Evolutionary conservation across 305 asterid species (phyloP).

Genomic region (Salvia sclarea): DNA sequence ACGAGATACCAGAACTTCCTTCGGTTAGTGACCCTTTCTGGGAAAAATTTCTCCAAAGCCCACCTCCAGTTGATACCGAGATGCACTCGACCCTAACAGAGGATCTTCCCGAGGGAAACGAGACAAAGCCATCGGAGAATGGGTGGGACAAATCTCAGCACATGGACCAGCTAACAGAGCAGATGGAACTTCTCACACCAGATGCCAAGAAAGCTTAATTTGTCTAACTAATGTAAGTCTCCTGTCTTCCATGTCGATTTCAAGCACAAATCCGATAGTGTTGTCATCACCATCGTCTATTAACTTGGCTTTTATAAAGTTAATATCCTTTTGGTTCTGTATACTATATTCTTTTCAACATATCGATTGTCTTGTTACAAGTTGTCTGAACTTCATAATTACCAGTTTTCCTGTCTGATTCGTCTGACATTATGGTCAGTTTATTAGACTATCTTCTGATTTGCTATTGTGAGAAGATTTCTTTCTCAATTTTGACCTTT

Average conservation of each 20-base stretch:
- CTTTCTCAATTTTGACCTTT: neutral
- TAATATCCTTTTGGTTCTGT: conserved; percentile 25
- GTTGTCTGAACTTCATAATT: neutral
- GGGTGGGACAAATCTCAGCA: conserved; percentile 58
- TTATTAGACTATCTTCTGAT: neutral
- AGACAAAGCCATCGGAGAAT: conserved; percentile 43
- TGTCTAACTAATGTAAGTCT: conserved; percentile 12
- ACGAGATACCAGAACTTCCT: conserved; percentile 70
- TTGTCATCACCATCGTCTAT: conserved; percentile 23
- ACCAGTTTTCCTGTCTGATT: neutral
- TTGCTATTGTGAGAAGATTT: neutral
- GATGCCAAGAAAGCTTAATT: conserved; percentile 48
- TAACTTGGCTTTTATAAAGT: conserved; percentile 30
- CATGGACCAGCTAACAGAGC: conserved; percentile 70
- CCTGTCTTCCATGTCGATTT: neutral
- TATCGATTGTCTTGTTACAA: conserved; percentile 11
- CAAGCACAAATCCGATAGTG: conserved; percentile 24
- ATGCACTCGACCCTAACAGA: conserved; percentile 44
- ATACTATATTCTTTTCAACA: conserved; percentile 25
- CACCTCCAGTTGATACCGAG: conserved; percentile 46
- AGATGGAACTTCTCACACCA: conserved; percentile 78
- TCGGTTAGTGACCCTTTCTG: conserved; percentile 68
- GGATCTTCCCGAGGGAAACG: conserved; percentile 46
- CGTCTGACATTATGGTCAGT: neutral
- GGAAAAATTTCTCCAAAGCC: conserved; percentile 71